These are phyloP conservation scores for Hippophae gyantsensis DNA, from an alignment of 306 rosid species.

Conservation along the genomic window DNA sequence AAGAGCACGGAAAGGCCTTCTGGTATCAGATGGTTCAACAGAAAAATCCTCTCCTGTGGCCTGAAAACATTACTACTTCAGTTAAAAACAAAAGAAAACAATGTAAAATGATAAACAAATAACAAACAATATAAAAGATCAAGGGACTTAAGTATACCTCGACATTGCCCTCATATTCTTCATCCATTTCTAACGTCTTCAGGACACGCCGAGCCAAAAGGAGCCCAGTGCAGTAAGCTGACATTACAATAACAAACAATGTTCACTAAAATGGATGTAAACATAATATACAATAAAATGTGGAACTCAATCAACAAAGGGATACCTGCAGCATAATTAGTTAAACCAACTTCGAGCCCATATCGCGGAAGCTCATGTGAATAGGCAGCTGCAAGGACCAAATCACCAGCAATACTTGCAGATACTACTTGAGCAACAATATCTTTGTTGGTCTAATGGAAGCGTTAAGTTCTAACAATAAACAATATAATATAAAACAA, in stretches of 20 bases:
- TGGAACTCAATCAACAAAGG: no score
- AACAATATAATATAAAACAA: neutral
- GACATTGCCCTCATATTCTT: slow-evolving; percentile 76
- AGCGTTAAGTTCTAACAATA: slow-evolving; percentile 17
- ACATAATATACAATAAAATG: no score
- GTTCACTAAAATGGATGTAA: neutral
- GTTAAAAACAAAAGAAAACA: neutral
- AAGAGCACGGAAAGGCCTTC: slow-evolving; percentile 97
- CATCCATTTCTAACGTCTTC: slow-evolving; percentile 68
- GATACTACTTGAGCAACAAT: slow-evolving; percentile 61
- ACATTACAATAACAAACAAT: neutral
- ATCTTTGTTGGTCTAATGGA: slow-evolving; percentile 61
- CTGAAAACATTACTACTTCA: slow-evolving; percentile 9
- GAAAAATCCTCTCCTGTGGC: slow-evolving; percentile 88
- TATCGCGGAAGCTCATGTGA: slow-evolving; percentile 60
- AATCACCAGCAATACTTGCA: slow-evolving; percentile 82
- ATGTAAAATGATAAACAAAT: neutral
- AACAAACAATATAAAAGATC: no score
- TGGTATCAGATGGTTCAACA: slow-evolving; percentile 74
- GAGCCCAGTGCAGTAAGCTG: slow-evolving; percentile 93
- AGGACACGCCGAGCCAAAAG: slow-evolving; percentile 78
- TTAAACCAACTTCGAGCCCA: slow-evolving; percentile 79
- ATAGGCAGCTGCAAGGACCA: slow-evolving; percentile 74
- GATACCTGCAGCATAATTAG: slow-evolving; percentile 91
- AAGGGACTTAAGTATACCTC: slow-evolving; percentile 37